These are phyloP conservation scores for Tetrapisispora fleetii DNA, from an alignment of 805 yeast genomes.

Conservation along the genomic window DNA sequence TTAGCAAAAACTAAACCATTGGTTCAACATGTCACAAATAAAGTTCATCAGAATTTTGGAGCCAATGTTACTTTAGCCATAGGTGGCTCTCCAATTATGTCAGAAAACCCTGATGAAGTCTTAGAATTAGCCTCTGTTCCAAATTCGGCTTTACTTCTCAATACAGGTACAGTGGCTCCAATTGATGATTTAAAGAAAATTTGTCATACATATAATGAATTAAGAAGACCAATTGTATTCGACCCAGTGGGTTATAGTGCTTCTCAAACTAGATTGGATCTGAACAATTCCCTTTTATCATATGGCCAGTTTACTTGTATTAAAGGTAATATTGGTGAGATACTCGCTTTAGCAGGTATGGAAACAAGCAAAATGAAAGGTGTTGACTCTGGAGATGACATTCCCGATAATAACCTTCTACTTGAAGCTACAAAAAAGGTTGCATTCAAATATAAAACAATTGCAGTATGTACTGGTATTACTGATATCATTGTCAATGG, in stretches of 20 bases:
- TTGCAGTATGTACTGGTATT: constrained; percentile 66
- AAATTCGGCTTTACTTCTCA: constrained; percentile 48
- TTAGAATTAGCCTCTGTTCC: constrained; percentile 52
- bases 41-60: constrained; percentile 78
- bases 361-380: constrained; percentile 49
- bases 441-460: constrained; percentile 41
- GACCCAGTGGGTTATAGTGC: constrained; percentile 97
- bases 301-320: constrained; percentile 54
- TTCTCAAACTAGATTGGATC: constrained; percentile 42
- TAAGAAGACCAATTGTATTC: constrained; percentile 54
- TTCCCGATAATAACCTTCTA: constrained; percentile 20
- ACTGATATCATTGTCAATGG: constrained; percentile 45
- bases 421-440: constrained; percentile 38
- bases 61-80: constrained; percentile 79
- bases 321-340: constrained; percentile 84
- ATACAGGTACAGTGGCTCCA: constrained; percentile 63
- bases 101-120: constrained; percentile 60
- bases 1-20: constrained; percentile 39
- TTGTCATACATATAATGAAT: constrained; percentile 44
- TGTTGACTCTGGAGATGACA: constrained; percentile 42
- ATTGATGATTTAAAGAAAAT: constrained; percentile 42
- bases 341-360: constrained; percentile 46
- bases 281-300: constrained; percentile 42
- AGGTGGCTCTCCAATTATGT: constrained; percentile 86
- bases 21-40: constrained; percentile 81